Conservation (phyloP, 2,329 filamentous ascomycete genomes). For the Pyrenochaeta sp. region DNA sequence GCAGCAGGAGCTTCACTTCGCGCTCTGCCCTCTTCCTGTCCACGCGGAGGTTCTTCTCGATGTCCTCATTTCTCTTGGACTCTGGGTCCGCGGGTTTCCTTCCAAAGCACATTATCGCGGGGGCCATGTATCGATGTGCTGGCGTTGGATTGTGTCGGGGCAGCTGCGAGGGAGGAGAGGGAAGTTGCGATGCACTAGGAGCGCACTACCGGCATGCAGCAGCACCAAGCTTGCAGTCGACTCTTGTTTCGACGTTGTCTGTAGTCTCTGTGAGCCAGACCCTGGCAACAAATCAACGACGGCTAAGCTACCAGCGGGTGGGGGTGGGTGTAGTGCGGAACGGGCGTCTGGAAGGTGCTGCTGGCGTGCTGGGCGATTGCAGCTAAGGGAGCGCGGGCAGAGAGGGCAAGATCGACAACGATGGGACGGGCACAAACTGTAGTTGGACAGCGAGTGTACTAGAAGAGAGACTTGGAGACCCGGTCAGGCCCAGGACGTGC, state of each 20-base stretch:
- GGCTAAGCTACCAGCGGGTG: constrained; percentile 18
- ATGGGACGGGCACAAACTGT: neutral
- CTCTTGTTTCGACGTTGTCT: constrained; percentile 1
- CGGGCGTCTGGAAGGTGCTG: constrained; percentile 1
- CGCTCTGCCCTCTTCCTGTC: constrained; percentile 88
- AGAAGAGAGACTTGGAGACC: neutral
- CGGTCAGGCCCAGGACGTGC: neutral
- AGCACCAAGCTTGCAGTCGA: constrained; percentile 2
- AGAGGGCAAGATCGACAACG: constrained; percentile 11
- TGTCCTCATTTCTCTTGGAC: constrained; percentile 68
- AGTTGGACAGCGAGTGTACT: neutral
- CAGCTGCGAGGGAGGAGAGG: constrained; percentile 9
- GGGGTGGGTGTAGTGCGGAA: constrained; percentile 15
- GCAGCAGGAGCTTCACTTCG: constrained; percentile 91
- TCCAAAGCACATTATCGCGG: constrained; percentile 62
- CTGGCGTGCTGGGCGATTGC: neutral
- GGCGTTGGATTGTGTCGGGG: neutral
- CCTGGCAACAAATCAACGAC: constrained; percentile 9
- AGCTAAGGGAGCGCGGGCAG: constrained; percentile 5
- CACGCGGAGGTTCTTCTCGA: constrained; percentile 83
- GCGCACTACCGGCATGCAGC: constrained; percentile 11
- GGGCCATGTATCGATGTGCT: constrained; percentile 39
- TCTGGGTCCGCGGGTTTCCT: constrained; percentile 59
- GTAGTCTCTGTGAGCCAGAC: constrained; percentile 2
- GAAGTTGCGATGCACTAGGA: constrained; percentile 12